phyloP scores from a whole-genome alignment of 768 basidiomycete genomes.

The Zangia roseola region DNA sequence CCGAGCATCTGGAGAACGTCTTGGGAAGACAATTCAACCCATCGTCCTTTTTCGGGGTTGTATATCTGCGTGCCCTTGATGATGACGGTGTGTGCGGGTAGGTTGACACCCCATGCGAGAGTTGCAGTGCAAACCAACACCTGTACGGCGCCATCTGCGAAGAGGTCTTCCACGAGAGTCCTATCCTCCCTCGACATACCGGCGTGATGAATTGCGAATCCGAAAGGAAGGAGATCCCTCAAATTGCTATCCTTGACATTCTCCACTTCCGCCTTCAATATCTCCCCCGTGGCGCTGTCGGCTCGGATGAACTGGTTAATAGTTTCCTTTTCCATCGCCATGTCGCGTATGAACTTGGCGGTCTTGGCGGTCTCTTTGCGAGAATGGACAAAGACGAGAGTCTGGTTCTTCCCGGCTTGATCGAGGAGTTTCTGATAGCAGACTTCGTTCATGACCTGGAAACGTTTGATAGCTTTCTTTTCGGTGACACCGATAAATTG shows the following conservation, averaged over 20 bases:
- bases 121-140: conserved; percentile 97
- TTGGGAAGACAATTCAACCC: conserved; percentile 94
- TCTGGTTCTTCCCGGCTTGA: conserved; percentile 87
- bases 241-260: conserved; percentile 82
- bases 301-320: conserved; percentile 95
- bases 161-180: conserved; percentile 89
- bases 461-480: conserved; percentile 98
- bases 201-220: conserved; percentile 97
- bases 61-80: conserved; percentile 99
- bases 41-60: conserved; percentile 97
- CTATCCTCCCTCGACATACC: conserved; percentile 94
- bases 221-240: conserved; percentile 89
- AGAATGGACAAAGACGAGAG: conserved; percentile 96
- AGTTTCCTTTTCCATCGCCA: conserved; percentile 95
- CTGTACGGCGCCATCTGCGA: conserved; percentile 88
- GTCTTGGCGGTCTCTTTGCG: conserved; percentile 99
- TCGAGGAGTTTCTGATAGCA: conserved; percentile 99
- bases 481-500: conserved; percentile 98
- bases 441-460: conserved; percentile 97
- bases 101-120: conserved; percentile 98
- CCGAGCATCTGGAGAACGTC: conserved; percentile 99
- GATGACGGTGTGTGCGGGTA: conserved; percentile 96
- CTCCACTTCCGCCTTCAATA: conserved; percentile 79
- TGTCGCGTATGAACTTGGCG: conserved; percentile 88
- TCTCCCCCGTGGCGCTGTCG: conserved; percentile 88